Evolutionary conservation across 208 protist species (phyloP).

Genomic region (Leishmania martiniquensis): DNA sequence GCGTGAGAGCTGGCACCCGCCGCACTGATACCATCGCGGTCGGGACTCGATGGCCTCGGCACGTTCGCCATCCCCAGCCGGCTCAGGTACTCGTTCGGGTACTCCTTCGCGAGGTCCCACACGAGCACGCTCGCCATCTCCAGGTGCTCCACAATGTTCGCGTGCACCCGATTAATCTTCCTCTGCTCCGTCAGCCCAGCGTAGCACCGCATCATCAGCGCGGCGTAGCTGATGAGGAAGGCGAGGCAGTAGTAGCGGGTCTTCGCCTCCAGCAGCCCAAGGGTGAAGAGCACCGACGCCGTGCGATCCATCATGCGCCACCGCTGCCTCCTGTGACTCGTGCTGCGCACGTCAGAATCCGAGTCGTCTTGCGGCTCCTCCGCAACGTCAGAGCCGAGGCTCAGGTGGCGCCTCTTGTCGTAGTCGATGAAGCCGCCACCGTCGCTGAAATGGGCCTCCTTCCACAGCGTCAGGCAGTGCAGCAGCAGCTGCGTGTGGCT

Average conservation of each 20-base stretch:
- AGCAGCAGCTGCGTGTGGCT: conserved; percentile 32
- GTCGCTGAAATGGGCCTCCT: conserved; percentile 11
- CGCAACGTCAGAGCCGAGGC: neutral
- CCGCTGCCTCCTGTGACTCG: neutral
- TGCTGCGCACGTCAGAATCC: neutral
- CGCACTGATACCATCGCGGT: neutral
- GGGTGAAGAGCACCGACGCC: conserved; percentile 9
- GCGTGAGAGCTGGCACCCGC: neutral
- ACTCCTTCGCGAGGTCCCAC: conserved; percentile 1
- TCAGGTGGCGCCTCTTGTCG: conserved; percentile 3
- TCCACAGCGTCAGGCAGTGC: conserved; percentile 26
- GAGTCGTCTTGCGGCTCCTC: neutral
- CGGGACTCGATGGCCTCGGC: neutral
- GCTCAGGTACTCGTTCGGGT: conserved; percentile 15
- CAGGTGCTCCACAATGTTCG: conserved; percentile 24
- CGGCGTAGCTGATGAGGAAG: conserved; percentile 19
- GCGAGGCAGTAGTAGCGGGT: conserved; percentile 28
- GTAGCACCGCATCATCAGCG: conserved; percentile 11
- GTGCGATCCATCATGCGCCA: conserved; percentile 9
- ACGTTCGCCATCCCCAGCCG: neutral
- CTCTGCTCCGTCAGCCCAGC: conserved; percentile 10
- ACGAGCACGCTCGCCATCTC: neutral
- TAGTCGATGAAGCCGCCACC: conserved; percentile 7
- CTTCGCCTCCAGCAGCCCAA: conserved; percentile 26
- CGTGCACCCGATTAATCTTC: conserved; percentile 18